Conservation (phyloP, 352 stramenopile genomes). For the Pythium guiyangense region DNA sequence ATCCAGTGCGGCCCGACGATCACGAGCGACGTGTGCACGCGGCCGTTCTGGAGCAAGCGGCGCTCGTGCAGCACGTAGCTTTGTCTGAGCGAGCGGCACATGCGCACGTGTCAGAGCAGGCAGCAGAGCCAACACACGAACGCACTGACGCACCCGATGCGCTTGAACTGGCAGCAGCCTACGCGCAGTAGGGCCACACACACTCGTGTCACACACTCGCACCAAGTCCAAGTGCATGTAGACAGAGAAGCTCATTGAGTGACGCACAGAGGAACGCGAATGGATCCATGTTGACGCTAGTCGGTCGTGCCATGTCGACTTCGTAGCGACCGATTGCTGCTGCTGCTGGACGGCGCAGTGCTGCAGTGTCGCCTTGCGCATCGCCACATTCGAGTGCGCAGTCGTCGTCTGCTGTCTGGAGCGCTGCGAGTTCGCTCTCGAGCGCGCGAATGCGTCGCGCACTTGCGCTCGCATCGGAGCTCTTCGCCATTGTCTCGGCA, state of each 20-base stretch:
- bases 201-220: too few relatives aligned
- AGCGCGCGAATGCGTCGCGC: constrained; percentile 4
- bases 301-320: too few relatives aligned
- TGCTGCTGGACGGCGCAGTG: background rate
- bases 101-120: background rate
- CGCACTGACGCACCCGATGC: constrained; percentile 25
- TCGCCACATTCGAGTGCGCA: background rate
- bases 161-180: constrained; percentile 49
- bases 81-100: constrained; percentile 17
- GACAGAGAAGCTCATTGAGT: too few relatives aligned
- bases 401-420: background rate
- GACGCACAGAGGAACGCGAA: constrained; percentile 44
- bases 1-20: constrained; percentile 81
- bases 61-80: constrained; percentile 45
- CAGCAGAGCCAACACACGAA: background rate
- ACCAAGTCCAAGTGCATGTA: too few relatives aligned
- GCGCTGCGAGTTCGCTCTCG: constrained; percentile 8
- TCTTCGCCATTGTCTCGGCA: background rate
- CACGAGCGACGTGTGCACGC: constrained; percentile 24
- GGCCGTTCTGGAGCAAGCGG: constrained; percentile 21
- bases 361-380: too few relatives aligned
- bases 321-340: too few relatives aligned
- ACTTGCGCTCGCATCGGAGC: background rate
- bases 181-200: background rate
- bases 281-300: constrained; percentile 31